These are phyloP conservation scores for Cordia subcordata DNA, from an alignment of 257 asterid genomes.

Conservation along the genomic window DNA sequence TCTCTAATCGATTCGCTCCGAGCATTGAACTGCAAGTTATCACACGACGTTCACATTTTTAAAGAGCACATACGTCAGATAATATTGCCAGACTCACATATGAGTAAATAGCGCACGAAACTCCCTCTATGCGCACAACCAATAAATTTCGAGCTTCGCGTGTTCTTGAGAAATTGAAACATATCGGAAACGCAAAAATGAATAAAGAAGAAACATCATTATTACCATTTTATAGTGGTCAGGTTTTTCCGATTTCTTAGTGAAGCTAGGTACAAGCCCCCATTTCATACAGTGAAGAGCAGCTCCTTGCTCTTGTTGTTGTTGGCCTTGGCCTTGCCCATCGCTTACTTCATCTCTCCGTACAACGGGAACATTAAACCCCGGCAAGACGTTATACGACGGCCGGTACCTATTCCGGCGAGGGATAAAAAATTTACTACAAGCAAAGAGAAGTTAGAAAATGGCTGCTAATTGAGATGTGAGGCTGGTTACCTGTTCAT, in stretches of 20 bases:
- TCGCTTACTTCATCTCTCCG: constrained; percentile 47
- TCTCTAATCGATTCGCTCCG: constrained; percentile 72
- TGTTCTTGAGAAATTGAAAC: too few relatives aligned
- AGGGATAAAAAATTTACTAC: background rate
- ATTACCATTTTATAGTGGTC: constrained; percentile 86
- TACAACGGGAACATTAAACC: constrained; percentile 79
- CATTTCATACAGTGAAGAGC: constrained; percentile 89
- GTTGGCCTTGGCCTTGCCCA: constrained; percentile 20
- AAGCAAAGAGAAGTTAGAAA: background rate
- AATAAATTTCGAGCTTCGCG: too few relatives aligned
- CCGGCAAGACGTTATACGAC: constrained; percentile 76
- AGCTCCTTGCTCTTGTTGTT: constrained; percentile 24
- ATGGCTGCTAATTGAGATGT: background rate
- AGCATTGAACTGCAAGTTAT: constrained; percentile 71
- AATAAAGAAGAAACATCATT: background rate
- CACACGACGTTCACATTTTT: background rate
- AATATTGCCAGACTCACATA: background rate
- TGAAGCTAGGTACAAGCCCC: constrained; percentile 91
- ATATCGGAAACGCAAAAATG: background rate
- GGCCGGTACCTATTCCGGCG: constrained; percentile 57
- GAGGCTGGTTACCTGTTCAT: constrained; percentile 53
- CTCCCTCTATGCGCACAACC: background rate
- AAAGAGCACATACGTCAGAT: background rate
- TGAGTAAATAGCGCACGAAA: background rate
- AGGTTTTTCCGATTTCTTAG: constrained; percentile 65